Percentiles rank a stretch among this genome's conserved stretches.
Conservation (phyloP, 305 asterid species). For the Fraxinus velutina region DNA sequence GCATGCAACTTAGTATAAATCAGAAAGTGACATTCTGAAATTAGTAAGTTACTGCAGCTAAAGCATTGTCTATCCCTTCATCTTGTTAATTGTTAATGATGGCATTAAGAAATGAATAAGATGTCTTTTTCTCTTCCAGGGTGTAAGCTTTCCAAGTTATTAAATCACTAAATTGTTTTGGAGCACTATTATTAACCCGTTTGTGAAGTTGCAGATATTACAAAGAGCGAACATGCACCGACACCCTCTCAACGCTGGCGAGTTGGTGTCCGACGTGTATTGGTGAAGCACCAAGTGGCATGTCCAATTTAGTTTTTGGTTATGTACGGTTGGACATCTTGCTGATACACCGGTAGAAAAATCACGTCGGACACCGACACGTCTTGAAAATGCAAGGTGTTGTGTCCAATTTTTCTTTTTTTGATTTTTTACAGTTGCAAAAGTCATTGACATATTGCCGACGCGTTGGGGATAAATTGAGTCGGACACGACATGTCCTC, state of each 20-base stretch:
- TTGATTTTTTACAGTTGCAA: neutral
- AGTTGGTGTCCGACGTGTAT: neutral
- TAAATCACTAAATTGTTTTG: constrained; percentile 9
- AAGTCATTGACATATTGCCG: neutral
- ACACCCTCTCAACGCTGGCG: neutral
- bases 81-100: neutral
- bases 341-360: neutral
- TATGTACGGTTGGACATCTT: neutral
- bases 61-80: neutral
- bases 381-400: neutral
- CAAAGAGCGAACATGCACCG: neutral
- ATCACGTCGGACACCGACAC: neutral
- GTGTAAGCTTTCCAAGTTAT: neutral
- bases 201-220: neutral
- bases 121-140: neutral
- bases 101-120: neutral
- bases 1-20: neutral
- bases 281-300: neutral
- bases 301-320: neutral
- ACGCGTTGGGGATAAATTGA: neutral
- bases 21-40: neutral
- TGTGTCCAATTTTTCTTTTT: neutral
- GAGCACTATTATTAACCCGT: neutral
- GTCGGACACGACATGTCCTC: neutral
- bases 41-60: neutral